Evolutionary conservation across 768 basidiomycete genomes (phyloP).

Genomic region (Coprinopsis marcescibilis): DNA sequence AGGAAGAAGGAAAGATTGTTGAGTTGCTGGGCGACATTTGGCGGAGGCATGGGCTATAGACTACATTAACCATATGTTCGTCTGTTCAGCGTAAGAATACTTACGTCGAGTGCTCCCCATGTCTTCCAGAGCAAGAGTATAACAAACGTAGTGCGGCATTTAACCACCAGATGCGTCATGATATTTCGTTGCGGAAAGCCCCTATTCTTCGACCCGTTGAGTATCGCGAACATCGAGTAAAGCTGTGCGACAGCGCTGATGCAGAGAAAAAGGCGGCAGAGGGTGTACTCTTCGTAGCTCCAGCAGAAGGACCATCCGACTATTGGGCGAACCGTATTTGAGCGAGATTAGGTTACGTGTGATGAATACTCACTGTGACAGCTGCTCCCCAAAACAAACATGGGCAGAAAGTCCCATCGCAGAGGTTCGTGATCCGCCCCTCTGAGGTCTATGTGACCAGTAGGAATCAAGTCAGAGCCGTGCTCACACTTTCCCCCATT

Average conservation of each 20-base stretch:
- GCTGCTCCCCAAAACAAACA: constrained; percentile 4
- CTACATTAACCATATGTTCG: not conserved
- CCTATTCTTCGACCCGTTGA: not conserved
- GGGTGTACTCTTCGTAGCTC: not conserved
- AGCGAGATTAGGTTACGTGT: not conserved
- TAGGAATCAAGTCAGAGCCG: not conserved
- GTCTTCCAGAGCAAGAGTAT: constrained; percentile 61
- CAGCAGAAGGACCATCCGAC: constrained; percentile 6
- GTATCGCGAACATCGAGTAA: constrained; percentile 3
- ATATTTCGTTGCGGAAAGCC: not conserved
- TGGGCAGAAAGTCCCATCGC: constrained; percentile 2
- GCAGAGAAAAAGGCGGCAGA: constrained; percentile 7
- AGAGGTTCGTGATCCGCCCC: no score
- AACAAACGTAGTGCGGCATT: constrained; percentile 62
- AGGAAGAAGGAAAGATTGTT: constrained; percentile 10
- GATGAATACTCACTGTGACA: constrained; percentile 3
- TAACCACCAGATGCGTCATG: constrained; percentile 2
- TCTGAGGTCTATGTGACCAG: not conserved
- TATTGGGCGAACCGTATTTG: not conserved
- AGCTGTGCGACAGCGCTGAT: constrained; percentile 8
- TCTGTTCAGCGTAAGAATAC: not conserved
- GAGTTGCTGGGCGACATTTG: constrained; percentile 1
- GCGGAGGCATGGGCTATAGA: not conserved
- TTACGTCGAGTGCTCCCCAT: not conserved
- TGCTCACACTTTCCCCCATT: not conserved